Evolutionary conservation across 1,284 basidiomycete genomes (phyloP).

Genomic region (Leccinum solheimii): DNA sequence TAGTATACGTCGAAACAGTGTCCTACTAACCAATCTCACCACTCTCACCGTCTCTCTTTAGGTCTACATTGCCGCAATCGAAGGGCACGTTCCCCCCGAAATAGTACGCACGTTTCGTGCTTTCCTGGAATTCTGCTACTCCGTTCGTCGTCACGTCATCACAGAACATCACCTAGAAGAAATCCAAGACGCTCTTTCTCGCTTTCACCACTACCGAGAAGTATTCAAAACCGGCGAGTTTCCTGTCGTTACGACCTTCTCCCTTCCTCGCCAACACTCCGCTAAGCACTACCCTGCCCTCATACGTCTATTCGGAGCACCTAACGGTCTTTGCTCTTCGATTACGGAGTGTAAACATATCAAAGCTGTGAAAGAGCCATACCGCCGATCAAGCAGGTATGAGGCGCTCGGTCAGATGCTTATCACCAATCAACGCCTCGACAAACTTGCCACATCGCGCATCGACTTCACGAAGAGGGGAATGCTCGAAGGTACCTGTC

Average conservation of each 20-base stretch:
- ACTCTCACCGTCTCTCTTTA: background rate
- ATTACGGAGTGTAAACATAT: background rate
- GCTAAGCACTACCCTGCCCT: background rate
- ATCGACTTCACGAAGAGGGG: slow-evolving; percentile 10
- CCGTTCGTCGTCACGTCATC: background rate
- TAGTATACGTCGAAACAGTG: too few relatives aligned
- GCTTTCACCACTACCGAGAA: background rate
- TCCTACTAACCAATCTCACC: too few relatives aligned
- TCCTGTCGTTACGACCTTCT: background rate
- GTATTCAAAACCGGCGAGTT: background rate
- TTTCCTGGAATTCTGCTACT: background rate
- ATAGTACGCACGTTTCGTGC: background rate
- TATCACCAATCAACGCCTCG: slow-evolving; percentile 6
- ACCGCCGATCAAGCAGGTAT: background rate
- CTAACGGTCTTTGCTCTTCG: background rate
- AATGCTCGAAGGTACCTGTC: slow-evolving; percentile 6
- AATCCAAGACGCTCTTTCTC: background rate
- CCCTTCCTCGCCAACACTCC: background rate
- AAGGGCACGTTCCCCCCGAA: slow-evolving; percentile 1
- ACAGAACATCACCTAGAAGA: background rate
- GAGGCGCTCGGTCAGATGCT: slow-evolving; percentile 4
- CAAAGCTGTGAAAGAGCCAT: background rate
- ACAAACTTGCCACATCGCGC: slow-evolving; percentile 7
- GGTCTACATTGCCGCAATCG: slow-evolving; percentile 2
- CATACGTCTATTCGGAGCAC: background rate